A percentile compares a stretch with the other conserved stretches of the same genome.
These are phyloP conservation scores for Ganoderma lucidum DNA, from an alignment of 1,284 basidiomycete genomes.

Conservation along the genomic window DNA sequence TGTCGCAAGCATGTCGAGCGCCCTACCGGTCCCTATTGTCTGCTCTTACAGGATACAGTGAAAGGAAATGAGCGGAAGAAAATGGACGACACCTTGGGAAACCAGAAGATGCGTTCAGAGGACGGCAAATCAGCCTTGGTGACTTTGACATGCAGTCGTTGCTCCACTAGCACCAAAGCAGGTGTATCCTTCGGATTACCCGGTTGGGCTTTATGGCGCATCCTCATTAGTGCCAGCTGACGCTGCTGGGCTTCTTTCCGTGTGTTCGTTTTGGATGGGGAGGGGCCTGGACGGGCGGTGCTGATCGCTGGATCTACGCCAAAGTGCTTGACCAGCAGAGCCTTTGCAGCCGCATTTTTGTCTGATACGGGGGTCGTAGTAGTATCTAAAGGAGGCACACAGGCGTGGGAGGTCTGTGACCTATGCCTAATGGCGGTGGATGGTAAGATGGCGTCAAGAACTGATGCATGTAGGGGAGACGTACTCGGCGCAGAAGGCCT, in stretches of 20 bases:
- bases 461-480: conserved; percentile 6
- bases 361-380: conserved; percentile 19
- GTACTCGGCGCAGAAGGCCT: conserved; percentile 71
- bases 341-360: conserved; percentile 59
- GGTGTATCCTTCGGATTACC: conserved; percentile 63
- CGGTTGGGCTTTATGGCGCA: conserved; percentile 72
- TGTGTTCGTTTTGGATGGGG: conserved; percentile 47
- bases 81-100: conserved; percentile 60
- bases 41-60: conserved; percentile 26
- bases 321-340: conserved; percentile 65
- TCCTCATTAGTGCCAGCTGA: conserved; percentile 73
- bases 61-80: neutral
- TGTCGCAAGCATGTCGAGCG: conserved; percentile 46
- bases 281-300: conserved; percentile 34
- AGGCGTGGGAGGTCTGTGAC: conserved; percentile 62
- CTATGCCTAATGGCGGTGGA: conserved; percentile 59
- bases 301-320: conserved; percentile 39
- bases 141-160: conserved; percentile 66
- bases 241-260: conserved; percentile 61
- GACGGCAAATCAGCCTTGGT: conserved; percentile 41
- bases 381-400: conserved; percentile 43
- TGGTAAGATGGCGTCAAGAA: conserved; percentile 15
- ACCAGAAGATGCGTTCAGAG: conserved; percentile 65
- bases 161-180: conserved; percentile 53
- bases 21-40: conserved; percentile 47